A percentile compares a stretch with the other conserved stretches of the same genome.
phyloP scores from a whole-genome alignment of 2,329 filamentous ascomycete genomes.

The Fusarium torreyae region DNA sequence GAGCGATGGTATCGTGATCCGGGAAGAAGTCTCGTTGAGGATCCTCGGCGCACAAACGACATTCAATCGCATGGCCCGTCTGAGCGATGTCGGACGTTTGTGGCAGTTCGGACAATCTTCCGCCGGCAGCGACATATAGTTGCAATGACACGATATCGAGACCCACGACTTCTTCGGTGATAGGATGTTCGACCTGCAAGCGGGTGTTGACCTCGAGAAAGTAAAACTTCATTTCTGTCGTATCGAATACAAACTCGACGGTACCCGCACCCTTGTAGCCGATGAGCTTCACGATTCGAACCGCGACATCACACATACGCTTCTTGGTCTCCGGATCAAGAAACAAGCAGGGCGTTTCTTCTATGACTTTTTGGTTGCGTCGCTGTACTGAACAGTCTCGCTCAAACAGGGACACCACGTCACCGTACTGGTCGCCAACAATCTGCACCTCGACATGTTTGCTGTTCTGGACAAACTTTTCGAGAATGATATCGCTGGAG shows the following conservation, averaged over 20 bases:
- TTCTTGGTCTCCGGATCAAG: not conserved
- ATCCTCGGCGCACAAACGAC: conserved; percentile 62
- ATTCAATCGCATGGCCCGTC: conserved; percentile 59
- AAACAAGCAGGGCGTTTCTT: conserved; percentile 52
- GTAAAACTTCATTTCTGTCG: conserved; percentile 56
- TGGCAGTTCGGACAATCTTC: not conserved
- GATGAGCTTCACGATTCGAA: not conserved
- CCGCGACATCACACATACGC: not conserved
- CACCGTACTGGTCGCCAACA: conserved; percentile 47
- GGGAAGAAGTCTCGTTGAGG: conserved; percentile 57
- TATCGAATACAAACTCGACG: conserved; percentile 42
- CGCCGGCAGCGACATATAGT: not conserved
- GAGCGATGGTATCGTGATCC: not conserved
- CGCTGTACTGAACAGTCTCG: conserved; percentile 64
- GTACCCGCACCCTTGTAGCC: not conserved
- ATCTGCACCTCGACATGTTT: conserved; percentile 62
- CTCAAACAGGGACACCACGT: conserved; percentile 57
- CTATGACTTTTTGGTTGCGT: conserved; percentile 63
- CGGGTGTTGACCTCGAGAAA: conserved; percentile 64
- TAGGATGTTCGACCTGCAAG: conserved; percentile 62
- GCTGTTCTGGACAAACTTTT: conserved; percentile 56
- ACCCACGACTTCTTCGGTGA: conserved; percentile 33
- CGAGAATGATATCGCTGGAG: conserved; percentile 55
- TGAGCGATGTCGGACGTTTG: not conserved
- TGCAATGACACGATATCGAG: conserved; percentile 1